Conservation (phyloP, 2,329 filamentous ascomycete genomes). For the Colletotrichum euphorbiae region DNA sequence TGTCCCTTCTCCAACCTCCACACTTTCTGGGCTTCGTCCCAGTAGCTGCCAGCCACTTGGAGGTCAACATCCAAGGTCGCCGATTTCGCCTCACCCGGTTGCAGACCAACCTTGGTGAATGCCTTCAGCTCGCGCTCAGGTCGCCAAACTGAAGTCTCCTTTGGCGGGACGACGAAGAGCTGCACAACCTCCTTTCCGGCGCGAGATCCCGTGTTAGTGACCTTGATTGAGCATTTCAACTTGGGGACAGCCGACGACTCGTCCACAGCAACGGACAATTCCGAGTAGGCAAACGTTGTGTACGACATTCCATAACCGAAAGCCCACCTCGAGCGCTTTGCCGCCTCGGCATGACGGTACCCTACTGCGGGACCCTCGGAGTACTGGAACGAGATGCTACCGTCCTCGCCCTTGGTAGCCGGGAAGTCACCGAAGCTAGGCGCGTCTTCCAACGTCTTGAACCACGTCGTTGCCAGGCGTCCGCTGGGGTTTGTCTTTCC, state of each 20-base stretch:
- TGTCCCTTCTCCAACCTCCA: slow-evolving; percentile 34
- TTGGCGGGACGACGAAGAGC: slow-evolving; percentile 45
- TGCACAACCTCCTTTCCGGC: slow-evolving; percentile 47
- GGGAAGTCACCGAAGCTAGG: slow-evolving; percentile 38
- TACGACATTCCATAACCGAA: slow-evolving; percentile 36
- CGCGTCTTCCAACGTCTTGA: slow-evolving; percentile 32
- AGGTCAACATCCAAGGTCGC: slow-evolving; percentile 28
- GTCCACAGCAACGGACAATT: neutral
- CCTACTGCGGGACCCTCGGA: slow-evolving; percentile 29
- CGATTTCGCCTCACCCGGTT: slow-evolving; percentile 12
- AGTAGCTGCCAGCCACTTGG: slow-evolving; percentile 33
- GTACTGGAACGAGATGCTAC: slow-evolving; percentile 4
- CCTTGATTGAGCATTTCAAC: slow-evolving; percentile 58
- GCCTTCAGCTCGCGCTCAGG: slow-evolving; percentile 40
- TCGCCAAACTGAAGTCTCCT: slow-evolving; percentile 23
- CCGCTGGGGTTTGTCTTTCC: slow-evolving; percentile 37
- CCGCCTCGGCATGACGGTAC: slow-evolving; percentile 28
- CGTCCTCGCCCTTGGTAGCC: slow-evolving; percentile 24
- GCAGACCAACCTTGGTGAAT: slow-evolving; percentile 34
- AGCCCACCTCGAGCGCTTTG: slow-evolving; percentile 18
- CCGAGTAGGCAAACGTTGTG: slow-evolving; percentile 31
- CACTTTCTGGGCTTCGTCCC: slow-evolving; percentile 27
- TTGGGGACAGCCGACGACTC: slow-evolving; percentile 42
- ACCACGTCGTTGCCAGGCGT: slow-evolving; percentile 37
- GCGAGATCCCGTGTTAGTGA: slow-evolving; percentile 45